phyloP scores from a whole-genome alignment of 1,284 basidiomycete species.

The Papiliotrema flavescens region DNA sequence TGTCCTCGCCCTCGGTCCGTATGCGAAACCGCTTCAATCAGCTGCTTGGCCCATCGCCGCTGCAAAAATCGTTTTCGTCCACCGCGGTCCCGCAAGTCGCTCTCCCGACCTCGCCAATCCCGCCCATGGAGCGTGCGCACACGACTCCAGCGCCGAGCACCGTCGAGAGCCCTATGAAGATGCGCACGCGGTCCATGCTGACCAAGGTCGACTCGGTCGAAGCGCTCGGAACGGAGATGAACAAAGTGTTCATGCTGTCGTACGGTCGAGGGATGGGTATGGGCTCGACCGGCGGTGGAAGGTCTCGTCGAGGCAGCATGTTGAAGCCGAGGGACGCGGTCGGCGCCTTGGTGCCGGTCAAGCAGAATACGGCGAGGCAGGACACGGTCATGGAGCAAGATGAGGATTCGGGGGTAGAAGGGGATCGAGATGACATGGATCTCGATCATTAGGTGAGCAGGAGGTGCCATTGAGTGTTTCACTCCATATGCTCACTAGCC shows the following conservation, averaged over 20 bases:
- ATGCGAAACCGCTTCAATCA: constrained; percentile 1
- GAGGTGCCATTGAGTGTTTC: no score
- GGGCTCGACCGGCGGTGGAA: background rate
- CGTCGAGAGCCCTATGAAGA: background rate
- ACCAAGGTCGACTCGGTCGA: background rate
- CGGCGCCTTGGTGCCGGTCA: no score
- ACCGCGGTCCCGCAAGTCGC: background rate
- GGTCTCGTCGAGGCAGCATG: background rate
- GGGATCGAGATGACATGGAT: no score
- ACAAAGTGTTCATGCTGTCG: constrained; percentile 5
- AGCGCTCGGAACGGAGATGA: constrained; percentile 1
- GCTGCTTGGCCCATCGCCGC: constrained; percentile 5
- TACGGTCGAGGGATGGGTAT: constrained; percentile 4
- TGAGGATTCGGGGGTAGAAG: no score
- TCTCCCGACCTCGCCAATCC: no score
- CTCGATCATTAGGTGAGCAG: no score
- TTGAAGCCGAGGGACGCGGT: background rate
- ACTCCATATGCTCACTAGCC: no score
- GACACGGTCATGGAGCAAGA: no score
- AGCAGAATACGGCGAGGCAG: no score
- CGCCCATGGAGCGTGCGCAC: background rate
- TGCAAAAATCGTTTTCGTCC: constrained; percentile 7
- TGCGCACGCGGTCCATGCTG: background rate
- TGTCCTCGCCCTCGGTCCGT: background rate
- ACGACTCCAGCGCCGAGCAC: background rate